Base-by-base conservation (phyloP, 1,139 yeast species). In the Yamadazyma membranifaciens region DNA sequence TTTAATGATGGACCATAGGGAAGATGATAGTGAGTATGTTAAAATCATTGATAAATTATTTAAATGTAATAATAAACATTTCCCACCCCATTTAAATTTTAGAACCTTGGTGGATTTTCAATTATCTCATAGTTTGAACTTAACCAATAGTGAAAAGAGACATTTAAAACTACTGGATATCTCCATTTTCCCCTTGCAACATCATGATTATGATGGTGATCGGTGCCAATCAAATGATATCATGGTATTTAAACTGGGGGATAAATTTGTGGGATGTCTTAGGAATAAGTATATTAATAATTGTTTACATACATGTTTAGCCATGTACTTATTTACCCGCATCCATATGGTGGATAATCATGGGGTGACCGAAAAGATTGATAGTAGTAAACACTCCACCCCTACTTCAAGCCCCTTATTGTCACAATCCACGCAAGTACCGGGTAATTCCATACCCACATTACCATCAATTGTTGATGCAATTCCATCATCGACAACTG, bases 281-380 rank as follows among this genome's bases (percentile, higher is more conserved):
- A 51, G 70, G 36, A 56, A 60, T 37, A 54, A 48, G 39, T 48
- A 53, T 41, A 53, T 63, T 24, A 65, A 63, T 46, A 49, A 54
- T 34, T 66, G 72, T 46, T 63, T 65, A 9, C 65, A 59, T 39
- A 49, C 61, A 10, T 58, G 65, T 1, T 42, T 65, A 4, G 55
- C 66, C 2, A 51, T 59, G 11, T 66, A 65, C 40, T 51, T 65
- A 20, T 66, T 65, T 37, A 47, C 55, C 31, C 37, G 69, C 29
- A 59, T 63, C 37, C 70, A 66, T 40, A 49, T 63, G 9, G 58
- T 63, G 2, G 66, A 63, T 44, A 57, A 55, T 26, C 56, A 58
- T 40, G 66, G 63, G 10, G 51, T 59, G 16, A 31, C 33, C 2
- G 33, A 31, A 31, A 16, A 16, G 22, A 16, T 16, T 4, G 33